Conservation (phyloP, 2,329 filamentous ascomycete species). For the Sclerotinia trifoliorum region DNA sequence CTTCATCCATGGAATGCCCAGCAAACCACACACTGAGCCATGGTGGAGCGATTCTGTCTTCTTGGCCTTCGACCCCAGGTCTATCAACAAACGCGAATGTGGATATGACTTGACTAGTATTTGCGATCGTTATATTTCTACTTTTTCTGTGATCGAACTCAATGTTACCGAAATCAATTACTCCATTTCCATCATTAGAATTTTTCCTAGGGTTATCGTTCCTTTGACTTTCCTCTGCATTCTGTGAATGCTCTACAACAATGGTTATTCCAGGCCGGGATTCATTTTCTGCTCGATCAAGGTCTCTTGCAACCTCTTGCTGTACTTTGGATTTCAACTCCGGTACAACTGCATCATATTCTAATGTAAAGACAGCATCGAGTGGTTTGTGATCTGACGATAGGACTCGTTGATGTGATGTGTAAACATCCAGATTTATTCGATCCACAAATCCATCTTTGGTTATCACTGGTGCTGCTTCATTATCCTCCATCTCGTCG, state of each 20-base stretch:
- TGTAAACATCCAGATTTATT: conserved; percentile 65
- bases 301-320: conserved; percentile 79
- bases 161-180: conserved; percentile 77
- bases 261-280: conserved; percentile 78
- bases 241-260: conserved; percentile 65
- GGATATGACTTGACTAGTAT: conserved; percentile 81
- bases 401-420: conserved; percentile 82
- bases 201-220: conserved; percentile 25
- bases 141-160: conserved; percentile 65
- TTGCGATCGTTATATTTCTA: conserved; percentile 78
- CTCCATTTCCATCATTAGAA: conserved; percentile 44
- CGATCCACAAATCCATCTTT: conserved; percentile 58
- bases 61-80: conserved; percentile 57
- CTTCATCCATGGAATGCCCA: conserved; percentile 46
- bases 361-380: conserved; percentile 75
- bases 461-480: conserved; percentile 50
- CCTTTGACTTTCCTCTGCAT: conserved; percentile 35
- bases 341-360: conserved; percentile 83
- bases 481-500: conserved; percentile 43
- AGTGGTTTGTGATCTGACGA: conserved; percentile 97
- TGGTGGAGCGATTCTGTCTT: conserved; percentile 47
- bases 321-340: conserved; percentile 81
- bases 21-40: conserved; percentile 74
- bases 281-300: conserved; percentile 92
- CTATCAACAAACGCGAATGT: conserved; percentile 77